Percentiles rank a stretch among this genome's conserved stretches.
phyloP scores from a whole-genome alignment of 1,139 yeast species.

The Debaryomyces udenii region DNA sequence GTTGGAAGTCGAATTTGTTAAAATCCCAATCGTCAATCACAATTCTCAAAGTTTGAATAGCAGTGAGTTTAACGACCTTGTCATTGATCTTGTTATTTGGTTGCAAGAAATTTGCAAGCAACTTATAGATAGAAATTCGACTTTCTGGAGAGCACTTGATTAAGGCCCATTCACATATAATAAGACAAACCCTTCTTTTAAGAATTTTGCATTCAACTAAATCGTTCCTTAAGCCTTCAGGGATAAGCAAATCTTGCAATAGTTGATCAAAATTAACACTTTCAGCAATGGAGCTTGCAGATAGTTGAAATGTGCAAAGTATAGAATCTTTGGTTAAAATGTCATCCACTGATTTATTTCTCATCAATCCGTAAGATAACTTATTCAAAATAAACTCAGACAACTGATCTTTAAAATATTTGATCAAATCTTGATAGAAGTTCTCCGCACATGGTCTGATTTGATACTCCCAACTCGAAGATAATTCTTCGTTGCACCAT shows the following conservation, averaged over 20 bases:
- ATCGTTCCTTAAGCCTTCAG: constrained; percentile 58
- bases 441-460: constrained; percentile 87
- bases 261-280: constrained; percentile 65
- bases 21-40: constrained; percentile 89
- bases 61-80: constrained; percentile 72
- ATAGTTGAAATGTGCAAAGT: constrained; percentile 77
- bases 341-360: constrained; percentile 45
- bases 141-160: constrained; percentile 64
- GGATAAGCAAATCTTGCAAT: constrained; percentile 61
- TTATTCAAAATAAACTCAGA: constrained; percentile 65
- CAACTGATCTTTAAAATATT: constrained; percentile 62
- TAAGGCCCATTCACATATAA: constrained; percentile 80
- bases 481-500: constrained; percentile 82
- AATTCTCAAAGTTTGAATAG: constrained; percentile 69
- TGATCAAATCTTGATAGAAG: constrained; percentile 74
- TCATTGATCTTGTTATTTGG: constrained; percentile 55
- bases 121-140: constrained; percentile 60
- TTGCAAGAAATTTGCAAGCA: constrained; percentile 51
- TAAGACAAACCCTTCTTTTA: constrained; percentile 73
- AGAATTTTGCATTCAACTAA: constrained; percentile 60
- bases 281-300: constrained; percentile 67
- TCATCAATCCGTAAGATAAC: constrained; percentile 54
- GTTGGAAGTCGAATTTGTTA: constrained; percentile 64
- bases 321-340: constrained; percentile 77
- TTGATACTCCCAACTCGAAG: constrained; percentile 81